Percentiles rank a stretch among this genome's conserved stretches.
phyloP scores from a whole-genome alignment of 768 basidiomycete genomes.

The Crucibulum laeve region DNA sequence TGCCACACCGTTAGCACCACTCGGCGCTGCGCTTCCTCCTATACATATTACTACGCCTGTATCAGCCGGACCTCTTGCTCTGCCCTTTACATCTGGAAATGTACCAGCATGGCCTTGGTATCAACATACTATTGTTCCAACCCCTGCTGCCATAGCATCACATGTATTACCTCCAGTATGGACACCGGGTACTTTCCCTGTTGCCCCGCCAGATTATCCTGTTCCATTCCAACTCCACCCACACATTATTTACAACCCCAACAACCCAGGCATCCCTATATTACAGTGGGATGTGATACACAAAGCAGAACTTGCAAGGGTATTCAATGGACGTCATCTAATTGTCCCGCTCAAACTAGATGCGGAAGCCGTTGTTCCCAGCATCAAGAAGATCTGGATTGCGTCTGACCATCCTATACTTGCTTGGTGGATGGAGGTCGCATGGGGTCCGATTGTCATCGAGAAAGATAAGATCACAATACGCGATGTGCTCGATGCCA shows the following conservation, averaged over 20 bases:
- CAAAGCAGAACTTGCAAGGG: conserved; percentile 28
- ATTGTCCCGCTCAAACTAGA: conserved; percentile 23
- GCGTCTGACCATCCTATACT: conserved; percentile 31
- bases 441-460: conserved; percentile 49
- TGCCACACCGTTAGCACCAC: no score
- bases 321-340: conserved; percentile 23
- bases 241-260: conserved; percentile 30
- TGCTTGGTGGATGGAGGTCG: conserved; percentile 35
- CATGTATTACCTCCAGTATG: not conserved
- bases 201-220: conserved; percentile 4
- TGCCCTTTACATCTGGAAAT: not conserved
- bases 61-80: no score
- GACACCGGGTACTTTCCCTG: conserved; percentile 6
- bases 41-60: no score
- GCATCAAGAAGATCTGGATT: conserved; percentile 28
- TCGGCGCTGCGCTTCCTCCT: not conserved
- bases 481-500: conserved; percentile 40
- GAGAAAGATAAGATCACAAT: conserved; percentile 32
- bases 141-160: not conserved
- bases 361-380: conserved; percentile 25
- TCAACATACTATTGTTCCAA: not conserved
- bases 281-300: conserved; percentile 41
- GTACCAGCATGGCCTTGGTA: not conserved
- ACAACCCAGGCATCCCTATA: conserved; percentile 28
- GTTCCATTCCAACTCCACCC: conserved; percentile 21